These are phyloP conservation scores for Talaromyces amestolkiae DNA, from an alignment of 2,329 filamentous ascomycete species.

Conservation along the genomic window DNA sequence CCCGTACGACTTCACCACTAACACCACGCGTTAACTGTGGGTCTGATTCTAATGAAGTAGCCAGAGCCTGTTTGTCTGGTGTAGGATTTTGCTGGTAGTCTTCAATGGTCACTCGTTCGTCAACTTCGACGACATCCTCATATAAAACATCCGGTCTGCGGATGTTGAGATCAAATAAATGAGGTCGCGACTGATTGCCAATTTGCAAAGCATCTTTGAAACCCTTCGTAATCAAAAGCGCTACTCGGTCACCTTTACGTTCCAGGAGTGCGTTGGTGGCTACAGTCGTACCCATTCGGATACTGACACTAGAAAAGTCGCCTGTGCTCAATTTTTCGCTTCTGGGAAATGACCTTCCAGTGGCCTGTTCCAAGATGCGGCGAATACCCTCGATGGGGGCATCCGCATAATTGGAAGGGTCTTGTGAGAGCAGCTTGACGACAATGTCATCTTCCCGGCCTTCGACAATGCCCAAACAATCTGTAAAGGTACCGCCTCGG, in stretches of 20 bases:
- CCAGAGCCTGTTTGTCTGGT: slow-evolving; percentile 24
- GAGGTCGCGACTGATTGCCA: slow-evolving; percentile 81
- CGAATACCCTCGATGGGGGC: slow-evolving; percentile 77
- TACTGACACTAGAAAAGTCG: slow-evolving; percentile 19
- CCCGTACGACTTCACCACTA: slow-evolving; percentile 62
- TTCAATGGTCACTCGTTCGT: slow-evolving; percentile 49
- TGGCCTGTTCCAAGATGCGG: slow-evolving; percentile 54
- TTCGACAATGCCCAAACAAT: slow-evolving; percentile 72
- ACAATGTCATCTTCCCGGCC: slow-evolving; percentile 26
- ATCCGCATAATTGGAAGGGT: slow-evolving; percentile 29
- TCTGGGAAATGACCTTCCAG: slow-evolving; percentile 21
- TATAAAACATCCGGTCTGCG: slow-evolving; percentile 63
- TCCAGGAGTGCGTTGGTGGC: slow-evolving; percentile 85
- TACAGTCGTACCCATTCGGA: slow-evolving; percentile 88
- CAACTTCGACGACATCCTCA: slow-evolving; percentile 25
- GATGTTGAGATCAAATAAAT: slow-evolving; percentile 83
- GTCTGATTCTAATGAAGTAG: slow-evolving; percentile 21
- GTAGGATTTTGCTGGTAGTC: slow-evolving; percentile 26
- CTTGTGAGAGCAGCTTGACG: slow-evolving; percentile 29
- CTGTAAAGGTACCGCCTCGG: slow-evolving; percentile 87
- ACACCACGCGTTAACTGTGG: slow-evolving; percentile 47
- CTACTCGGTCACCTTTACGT: slow-evolving; percentile 78
- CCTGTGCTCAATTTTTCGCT: slow-evolving; percentile 19
- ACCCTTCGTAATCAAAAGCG: slow-evolving; percentile 76
- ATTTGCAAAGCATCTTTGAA: slow-evolving; percentile 81